These are phyloP conservation scores for Coemansia sp. DNA, from an alignment of 192 early-diverging fungal species.

Conservation along the genomic window DNA sequence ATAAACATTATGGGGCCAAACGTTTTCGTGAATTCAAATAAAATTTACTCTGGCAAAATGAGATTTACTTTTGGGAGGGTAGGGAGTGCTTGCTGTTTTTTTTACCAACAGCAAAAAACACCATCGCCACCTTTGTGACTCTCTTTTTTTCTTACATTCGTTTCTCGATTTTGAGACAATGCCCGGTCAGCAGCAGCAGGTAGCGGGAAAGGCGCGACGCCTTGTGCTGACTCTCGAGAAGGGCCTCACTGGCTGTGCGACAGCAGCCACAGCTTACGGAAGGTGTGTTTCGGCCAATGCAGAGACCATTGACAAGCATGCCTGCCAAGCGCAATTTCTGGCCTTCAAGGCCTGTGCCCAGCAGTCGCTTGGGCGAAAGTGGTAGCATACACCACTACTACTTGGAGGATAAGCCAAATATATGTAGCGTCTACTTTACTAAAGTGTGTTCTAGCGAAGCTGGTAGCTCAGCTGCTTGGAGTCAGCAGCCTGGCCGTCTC, in stretches of 20 bases:
- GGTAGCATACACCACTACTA: constrained; percentile 8
- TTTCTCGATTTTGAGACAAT: constrained; percentile 9
- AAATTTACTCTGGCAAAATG: no score
- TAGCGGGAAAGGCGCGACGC: constrained; percentile 32
- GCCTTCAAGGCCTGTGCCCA: constrained; percentile 60
- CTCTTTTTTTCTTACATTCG: background rate
- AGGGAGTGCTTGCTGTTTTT: no score
- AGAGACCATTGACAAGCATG: constrained; percentile 58
- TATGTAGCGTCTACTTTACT: background rate
- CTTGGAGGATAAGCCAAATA: background rate
- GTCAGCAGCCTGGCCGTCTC: background rate
- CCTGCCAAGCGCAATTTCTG: constrained; percentile 59
- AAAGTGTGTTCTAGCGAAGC: constrained; percentile 17
- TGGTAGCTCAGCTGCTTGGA: constrained; percentile 30
- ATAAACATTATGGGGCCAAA: no score
- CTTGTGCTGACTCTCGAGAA: constrained; percentile 51
- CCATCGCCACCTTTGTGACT: background rate
- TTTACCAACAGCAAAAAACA: no score
- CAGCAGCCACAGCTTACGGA: constrained; percentile 56
- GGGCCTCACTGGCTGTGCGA: constrained; percentile 36
- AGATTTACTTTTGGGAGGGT: no score
- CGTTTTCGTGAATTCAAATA: no score
- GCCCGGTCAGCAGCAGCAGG: constrained; percentile 24
- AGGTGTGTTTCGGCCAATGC: constrained; percentile 53
- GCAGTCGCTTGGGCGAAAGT: constrained; percentile 49